phyloP scores from a whole-genome alignment of 306 rosid genomes.

The Citrullus amarus region DNA sequence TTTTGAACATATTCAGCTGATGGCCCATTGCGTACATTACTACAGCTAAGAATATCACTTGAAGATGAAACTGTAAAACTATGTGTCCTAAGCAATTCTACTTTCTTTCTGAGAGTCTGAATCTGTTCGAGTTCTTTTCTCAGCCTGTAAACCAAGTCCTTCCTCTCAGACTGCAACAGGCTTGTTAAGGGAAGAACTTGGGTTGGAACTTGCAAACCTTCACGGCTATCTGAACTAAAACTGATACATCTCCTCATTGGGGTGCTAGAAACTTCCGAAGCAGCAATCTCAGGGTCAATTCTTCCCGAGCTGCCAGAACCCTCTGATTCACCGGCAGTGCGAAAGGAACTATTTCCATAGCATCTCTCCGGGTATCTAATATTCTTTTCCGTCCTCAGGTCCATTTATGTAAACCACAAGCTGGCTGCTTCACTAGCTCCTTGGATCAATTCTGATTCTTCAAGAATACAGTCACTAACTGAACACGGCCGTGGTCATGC shows the following conservation, averaged over 20 bases:
- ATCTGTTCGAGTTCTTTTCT: slow-evolving; percentile 58
- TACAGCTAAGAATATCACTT: slow-evolving; percentile 63
- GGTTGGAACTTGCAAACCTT: slow-evolving; percentile 27
- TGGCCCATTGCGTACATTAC: slow-evolving; percentile 35
- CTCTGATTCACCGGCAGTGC: slow-evolving; percentile 55
- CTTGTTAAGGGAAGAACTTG: slow-evolving; percentile 49
- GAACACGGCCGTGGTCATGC: background rate
- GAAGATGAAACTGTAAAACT: slow-evolving; percentile 52
- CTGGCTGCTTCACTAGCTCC: background rate
- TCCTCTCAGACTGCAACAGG: slow-evolving; percentile 32
- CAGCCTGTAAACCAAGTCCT: slow-evolving; percentile 36
- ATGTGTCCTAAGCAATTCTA: slow-evolving; percentile 38
- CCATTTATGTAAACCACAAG: background rate
- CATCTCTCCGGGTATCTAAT: slow-evolving; percentile 38
- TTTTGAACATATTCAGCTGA: slow-evolving; percentile 26
- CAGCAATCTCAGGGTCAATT: slow-evolving; percentile 49
- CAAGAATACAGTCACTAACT: background rate
- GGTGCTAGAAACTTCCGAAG: slow-evolving; percentile 53
- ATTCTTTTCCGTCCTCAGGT: slow-evolving; percentile 30
- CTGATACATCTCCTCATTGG: slow-evolving; percentile 51
- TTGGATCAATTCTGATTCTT: background rate
- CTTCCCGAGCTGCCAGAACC: slow-evolving; percentile 72
- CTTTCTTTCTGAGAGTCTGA: slow-evolving; percentile 45
- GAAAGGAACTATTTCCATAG: slow-evolving; percentile 33
- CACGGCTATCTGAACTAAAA: slow-evolving; percentile 29